Evolutionary conservation across 305 asterid genomes (phyloP).

Genomic region (Nicotiana rustica): DNA sequence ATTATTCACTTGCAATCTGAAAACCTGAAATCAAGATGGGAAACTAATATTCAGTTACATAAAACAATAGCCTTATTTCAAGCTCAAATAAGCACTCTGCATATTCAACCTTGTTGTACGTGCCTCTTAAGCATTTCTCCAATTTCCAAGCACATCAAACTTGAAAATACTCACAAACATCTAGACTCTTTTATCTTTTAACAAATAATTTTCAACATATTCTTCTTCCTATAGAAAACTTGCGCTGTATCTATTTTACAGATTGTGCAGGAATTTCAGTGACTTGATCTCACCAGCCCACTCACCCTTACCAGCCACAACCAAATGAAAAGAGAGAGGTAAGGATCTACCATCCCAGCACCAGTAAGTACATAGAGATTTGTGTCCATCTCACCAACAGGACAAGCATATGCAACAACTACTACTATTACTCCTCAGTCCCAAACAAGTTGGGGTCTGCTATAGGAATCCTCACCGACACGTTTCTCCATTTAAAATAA

Average conservation of each 20-base stretch:
- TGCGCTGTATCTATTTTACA: background rate
- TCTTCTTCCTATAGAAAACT: constrained; percentile 11
- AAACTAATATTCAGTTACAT: constrained; percentile 36
- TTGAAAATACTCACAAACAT: background rate
- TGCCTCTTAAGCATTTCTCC: background rate
- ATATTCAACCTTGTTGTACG: background rate
- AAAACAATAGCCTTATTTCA: constrained; percentile 30
- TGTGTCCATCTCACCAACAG: constrained; percentile 2
- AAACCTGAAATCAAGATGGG: constrained; percentile 71
- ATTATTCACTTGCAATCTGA: constrained; percentile 93
- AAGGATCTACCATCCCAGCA: background rate
- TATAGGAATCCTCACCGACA: background rate
- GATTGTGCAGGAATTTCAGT: background rate
- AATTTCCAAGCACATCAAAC: constrained; percentile 14
- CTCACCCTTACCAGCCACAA: background rate
- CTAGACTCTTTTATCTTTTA: background rate
- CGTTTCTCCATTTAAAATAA: constrained; percentile 8
- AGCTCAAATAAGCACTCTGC: constrained; percentile 32
- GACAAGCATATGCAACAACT: constrained; percentile 3
- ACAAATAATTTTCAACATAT: background rate
- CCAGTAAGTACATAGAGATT: background rate
- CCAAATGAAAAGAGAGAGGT: background rate
- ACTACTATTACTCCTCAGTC: background rate
- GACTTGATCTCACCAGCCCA: constrained; percentile 11
- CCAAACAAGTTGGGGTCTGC: background rate